A percentile compares a stretch with the other conserved stretches of the same genome.
Conservation (phyloP, 768 basidiomycete genomes). For the Termitomyces eurrhizus region DNA sequence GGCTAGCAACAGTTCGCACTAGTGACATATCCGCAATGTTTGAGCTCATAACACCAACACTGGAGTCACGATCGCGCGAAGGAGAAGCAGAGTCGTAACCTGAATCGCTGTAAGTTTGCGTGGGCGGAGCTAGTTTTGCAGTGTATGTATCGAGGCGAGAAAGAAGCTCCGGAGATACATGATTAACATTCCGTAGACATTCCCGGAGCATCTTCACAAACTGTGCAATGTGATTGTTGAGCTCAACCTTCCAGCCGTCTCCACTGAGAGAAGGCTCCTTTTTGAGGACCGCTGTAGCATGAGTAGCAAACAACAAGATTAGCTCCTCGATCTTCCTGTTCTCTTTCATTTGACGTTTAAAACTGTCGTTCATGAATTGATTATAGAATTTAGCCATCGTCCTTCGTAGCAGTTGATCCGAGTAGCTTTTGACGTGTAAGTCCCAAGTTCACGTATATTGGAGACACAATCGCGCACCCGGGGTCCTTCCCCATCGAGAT, state of each 20-base stretch:
- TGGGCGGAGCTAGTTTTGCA: constrained; percentile 67
- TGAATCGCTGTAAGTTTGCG: constrained; percentile 52
- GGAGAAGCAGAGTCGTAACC: constrained; percentile 63
- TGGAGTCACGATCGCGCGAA: constrained; percentile 53
- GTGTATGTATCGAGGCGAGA: constrained; percentile 82
- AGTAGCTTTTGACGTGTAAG: constrained; percentile 53
- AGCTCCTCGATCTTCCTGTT: constrained; percentile 97
- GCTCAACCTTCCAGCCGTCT: constrained; percentile 90
- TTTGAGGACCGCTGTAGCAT: constrained; percentile 82
- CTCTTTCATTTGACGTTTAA: constrained; percentile 90
- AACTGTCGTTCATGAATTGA: constrained; percentile 80
- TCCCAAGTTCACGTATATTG: neutral
- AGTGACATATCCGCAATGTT: constrained; percentile 75
- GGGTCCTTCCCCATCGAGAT: constrained; percentile 93
- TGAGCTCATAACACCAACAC: constrained; percentile 32
- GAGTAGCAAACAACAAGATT: constrained; percentile 92
- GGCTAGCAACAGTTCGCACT: constrained; percentile 58
- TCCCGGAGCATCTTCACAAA: constrained; percentile 88
- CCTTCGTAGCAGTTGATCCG: constrained; percentile 84
- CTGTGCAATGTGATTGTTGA: constrained; percentile 87
- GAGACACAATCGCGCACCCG: constrained; percentile 50
- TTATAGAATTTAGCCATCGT: constrained; percentile 93
- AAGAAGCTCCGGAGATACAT: constrained; percentile 81
- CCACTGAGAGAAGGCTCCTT: constrained; percentile 82
- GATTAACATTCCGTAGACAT: constrained; percentile 64